phyloP scores from a whole-genome alignment of 2,329 filamentous ascomycete genomes.

The Stagonosporopsis tanaceti region DNA sequence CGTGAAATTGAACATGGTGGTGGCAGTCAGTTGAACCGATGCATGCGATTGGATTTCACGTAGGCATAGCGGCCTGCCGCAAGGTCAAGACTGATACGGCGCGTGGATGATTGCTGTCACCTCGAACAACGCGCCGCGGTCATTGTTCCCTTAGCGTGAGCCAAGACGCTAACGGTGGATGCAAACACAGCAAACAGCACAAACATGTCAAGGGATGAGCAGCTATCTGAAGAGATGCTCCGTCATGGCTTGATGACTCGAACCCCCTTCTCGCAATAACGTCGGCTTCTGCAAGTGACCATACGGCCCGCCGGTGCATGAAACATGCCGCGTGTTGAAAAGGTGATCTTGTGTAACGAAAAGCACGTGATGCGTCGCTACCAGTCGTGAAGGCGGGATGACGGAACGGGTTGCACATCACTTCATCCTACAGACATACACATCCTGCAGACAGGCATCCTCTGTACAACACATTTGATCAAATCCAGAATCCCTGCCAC shows the following conservation, averaged over 20 bases:
- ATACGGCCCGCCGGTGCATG: conserved; percentile 8
- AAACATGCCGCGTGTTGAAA: conserved; percentile 1
- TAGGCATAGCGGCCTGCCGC: conserved; percentile 13
- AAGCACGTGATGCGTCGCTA: conserved; percentile 10
- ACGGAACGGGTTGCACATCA: conserved; percentile 16
- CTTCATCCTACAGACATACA: neutral
- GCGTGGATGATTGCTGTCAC: conserved; percentile 4
- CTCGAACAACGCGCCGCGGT: conserved; percentile 3
- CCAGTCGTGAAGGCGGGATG: conserved; percentile 5
- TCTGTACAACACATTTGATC: conserved; percentile 5
- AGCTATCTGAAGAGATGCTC: neutral
- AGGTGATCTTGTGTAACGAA: conserved; percentile 10
- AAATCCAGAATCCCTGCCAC: neutral
- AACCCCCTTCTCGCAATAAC: neutral
- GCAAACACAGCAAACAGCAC: conserved; percentile 13
- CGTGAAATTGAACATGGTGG: conserved; percentile 91
- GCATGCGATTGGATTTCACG: conserved; percentile 4
- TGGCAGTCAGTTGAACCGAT: conserved; percentile 11
- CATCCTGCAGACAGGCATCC: conserved; percentile 8
- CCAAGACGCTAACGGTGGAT: conserved; percentile 2
- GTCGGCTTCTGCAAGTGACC: neutral
- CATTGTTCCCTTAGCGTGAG: conserved; percentile 1
- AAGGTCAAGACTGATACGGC: conserved; percentile 2
- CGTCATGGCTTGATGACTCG: neutral
- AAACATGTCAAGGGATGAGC: neutral